These are phyloP conservation scores for Salvia sclarea DNA, from an alignment of 305 asterid genomes.

Conservation along the genomic window DNA sequence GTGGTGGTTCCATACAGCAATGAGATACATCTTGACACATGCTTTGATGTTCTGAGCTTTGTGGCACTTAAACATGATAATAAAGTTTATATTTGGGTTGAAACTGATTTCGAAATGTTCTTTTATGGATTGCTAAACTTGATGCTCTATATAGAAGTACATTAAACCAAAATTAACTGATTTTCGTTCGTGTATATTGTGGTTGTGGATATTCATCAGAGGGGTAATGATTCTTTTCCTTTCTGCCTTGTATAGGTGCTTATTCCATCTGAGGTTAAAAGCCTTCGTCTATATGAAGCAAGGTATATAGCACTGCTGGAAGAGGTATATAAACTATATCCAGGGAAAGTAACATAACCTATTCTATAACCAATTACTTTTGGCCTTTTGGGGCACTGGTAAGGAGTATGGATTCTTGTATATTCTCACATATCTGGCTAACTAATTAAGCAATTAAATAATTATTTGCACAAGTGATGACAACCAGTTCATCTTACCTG, in stretches of 20 bases:
- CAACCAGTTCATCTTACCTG: neutral
- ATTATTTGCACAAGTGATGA: slow-evolving; percentile 3
- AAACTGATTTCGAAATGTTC: neutral
- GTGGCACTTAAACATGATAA: neutral
- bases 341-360: neutral
- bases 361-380: neutral
- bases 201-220: slow-evolving; percentile 8
- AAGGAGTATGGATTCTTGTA: neutral
- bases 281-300: slow-evolving; percentile 77
- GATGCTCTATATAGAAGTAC: neutral
- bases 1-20: neutral
- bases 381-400: slow-evolving; percentile 1
- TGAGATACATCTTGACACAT: neutral
- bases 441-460: neutral
- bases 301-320: slow-evolving; percentile 79
- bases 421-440: neutral
- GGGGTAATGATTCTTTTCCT: slow-evolving; percentile 6
- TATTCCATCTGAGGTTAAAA: slow-evolving; percentile 75
- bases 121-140: slow-evolving; percentile 11
- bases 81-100: neutral
- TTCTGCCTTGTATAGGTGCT: slow-evolving; percentile 49
- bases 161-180: neutral
- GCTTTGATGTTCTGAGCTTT: too few relatives aligned
- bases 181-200: neutral
- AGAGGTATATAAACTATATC: slow-evolving; percentile 52